Percentiles rank a stretch among this genome's conserved stretches.
phyloP scores from a whole-genome alignment of 495 filamentous ascomycete species.

The Rostrohypoxylon terebratum region DNA sequence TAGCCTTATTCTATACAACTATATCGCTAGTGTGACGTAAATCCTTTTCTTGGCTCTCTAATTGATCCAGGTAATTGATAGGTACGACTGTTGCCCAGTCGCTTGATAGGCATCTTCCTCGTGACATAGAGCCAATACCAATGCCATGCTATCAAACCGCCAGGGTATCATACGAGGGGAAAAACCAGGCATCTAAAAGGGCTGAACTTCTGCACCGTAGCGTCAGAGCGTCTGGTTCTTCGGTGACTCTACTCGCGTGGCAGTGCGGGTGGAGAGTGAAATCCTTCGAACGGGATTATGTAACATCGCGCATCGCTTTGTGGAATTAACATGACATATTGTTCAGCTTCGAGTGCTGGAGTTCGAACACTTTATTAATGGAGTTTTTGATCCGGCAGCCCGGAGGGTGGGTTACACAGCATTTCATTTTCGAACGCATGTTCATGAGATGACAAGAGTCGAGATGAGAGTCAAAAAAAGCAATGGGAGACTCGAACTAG shows the following conservation, averaged over 20 bases:
- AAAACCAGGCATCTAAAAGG: background rate
- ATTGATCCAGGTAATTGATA: background rate
- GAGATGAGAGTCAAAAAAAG: background rate
- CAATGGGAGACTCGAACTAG: background rate
- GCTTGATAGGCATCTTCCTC: background rate
- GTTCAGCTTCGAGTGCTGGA: background rate
- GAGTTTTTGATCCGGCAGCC: background rate
- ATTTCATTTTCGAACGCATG: background rate
- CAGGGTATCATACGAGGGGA: background rate
- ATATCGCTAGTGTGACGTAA: background rate
- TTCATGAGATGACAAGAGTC: background rate
- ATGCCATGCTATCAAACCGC: background rate
- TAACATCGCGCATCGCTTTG: background rate
- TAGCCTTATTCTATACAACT: background rate
- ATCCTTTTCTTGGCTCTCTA: background rate
- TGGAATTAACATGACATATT: background rate
- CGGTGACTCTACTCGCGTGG: background rate
- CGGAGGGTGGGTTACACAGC: background rate
- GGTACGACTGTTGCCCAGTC: background rate
- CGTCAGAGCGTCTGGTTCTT: background rate
- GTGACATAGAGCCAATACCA: background rate
- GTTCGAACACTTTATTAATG: background rate
- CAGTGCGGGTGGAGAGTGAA: background rate
- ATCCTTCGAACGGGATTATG: slow-evolving; percentile 1
- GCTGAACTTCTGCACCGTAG: background rate